Conservation (phyloP, 129 eudicot genomes). For the Tagetes patula region DNA sequence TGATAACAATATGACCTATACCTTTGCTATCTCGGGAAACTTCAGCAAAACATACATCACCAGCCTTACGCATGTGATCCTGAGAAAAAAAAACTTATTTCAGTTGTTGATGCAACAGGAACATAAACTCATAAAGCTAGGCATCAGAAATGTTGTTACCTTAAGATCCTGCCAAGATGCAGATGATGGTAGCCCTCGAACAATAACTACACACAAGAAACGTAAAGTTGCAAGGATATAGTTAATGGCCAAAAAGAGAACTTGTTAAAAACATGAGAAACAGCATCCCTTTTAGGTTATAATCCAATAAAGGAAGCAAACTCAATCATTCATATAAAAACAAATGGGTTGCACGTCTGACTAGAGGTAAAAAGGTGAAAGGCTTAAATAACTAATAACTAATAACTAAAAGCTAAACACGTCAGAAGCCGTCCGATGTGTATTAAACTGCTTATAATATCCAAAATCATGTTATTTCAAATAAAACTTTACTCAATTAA, state of each 20-base stretch:
- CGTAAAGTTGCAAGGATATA: conserved; percentile 8
- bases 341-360: neutral
- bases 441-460: neutral
- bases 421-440: neutral
- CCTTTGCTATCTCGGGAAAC: conserved; percentile 87
- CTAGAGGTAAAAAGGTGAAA: neutral
- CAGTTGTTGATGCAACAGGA: neutral
- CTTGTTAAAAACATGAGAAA: neutral
- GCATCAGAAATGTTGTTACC: conserved; percentile 42
- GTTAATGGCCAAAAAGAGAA: neutral
- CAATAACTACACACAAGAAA: conserved; percentile 53
- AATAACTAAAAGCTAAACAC: neutral
- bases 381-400: neutral
- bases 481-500: neutral
- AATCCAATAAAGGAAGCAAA: neutral
- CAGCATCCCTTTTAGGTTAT: neutral
- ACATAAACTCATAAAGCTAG: neutral
- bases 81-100: conserved; percentile 21
- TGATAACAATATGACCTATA: conserved; percentile 26
- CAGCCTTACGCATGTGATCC: conserved; percentile 99
- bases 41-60: conserved; percentile 99
- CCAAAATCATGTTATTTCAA: neutral
- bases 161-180: conserved; percentile 99
- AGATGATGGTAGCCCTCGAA: conserved; percentile 92
- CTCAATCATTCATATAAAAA: neutral